Evolutionary conservation across 306 rosid genomes (phyloP).

Genomic region (Quercus ilex): DNA sequence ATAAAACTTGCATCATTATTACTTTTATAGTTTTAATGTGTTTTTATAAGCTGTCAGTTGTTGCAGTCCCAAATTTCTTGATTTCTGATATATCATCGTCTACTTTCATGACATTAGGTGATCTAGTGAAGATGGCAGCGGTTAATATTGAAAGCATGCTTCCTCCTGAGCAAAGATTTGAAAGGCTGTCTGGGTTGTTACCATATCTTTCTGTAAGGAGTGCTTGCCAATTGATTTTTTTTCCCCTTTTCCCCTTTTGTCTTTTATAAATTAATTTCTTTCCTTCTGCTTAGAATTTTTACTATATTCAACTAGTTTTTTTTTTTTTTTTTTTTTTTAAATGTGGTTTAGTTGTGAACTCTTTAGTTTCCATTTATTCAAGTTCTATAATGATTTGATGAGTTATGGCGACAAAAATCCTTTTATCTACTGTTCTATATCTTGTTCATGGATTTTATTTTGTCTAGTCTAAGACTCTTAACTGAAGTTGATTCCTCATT

Average conservation of each 20-base stretch:
- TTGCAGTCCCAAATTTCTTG: background rate
- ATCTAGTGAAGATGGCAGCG: conserved; percentile 80
- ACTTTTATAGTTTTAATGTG: background rate
- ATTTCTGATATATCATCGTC: background rate
- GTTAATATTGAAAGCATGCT: conserved; percentile 52
- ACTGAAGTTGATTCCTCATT: background rate
- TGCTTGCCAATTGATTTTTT: conserved; percentile 10
- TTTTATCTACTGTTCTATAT: background rate
- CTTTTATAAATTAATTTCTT: background rate
- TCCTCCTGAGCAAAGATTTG: conserved; percentile 55
- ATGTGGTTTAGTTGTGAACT: background rate
- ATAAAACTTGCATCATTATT: background rate
- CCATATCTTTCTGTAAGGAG: conserved; percentile 80
- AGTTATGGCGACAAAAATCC: background rate
- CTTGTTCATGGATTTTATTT: background rate
- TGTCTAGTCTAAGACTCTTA: background rate
- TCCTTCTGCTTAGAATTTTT: background rate
- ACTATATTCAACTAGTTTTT: background rate
- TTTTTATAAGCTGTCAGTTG: background rate
- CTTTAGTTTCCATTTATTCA: background rate
- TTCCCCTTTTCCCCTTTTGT: background rate
- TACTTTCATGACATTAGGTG: conserved; percentile 56
- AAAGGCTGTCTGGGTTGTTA: conserved; percentile 55
- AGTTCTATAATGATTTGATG: background rate
- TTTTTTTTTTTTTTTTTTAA: too few species aligned